phyloP scores from a whole-genome alignment of 2,329 filamentous ascomycete species.

The Rhynchosporium secalis region DNA sequence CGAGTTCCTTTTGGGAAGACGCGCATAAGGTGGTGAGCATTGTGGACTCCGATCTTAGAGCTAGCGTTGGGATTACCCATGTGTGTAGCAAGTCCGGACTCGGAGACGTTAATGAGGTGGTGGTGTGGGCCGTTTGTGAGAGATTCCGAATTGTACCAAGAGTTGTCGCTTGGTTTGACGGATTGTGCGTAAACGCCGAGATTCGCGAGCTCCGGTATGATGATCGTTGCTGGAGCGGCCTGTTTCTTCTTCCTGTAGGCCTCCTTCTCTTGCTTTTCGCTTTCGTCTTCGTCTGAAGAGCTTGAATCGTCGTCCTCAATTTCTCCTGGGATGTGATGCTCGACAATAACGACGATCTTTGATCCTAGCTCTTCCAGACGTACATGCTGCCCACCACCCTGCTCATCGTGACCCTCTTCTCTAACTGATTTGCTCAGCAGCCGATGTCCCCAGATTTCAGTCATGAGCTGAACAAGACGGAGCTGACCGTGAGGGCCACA shows the following conservation, averaged over 20 bases:
- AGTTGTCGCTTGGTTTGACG: conserved; percentile 65
- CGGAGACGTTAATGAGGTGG: conserved; percentile 69
- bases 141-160: conserved; percentile 57
- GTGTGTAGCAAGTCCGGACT: conserved; percentile 55
- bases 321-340: conserved; percentile 61
- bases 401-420: conserved; percentile 55
- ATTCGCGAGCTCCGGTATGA: conserved; percentile 64
- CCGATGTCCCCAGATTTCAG: conserved; percentile 60
- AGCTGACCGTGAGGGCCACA: conserved; percentile 59
- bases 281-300: conserved; percentile 46
- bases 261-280: conserved; percentile 49
- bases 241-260: conserved; percentile 57
- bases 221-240: conserved; percentile 47
- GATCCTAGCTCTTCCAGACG: conserved; percentile 58
- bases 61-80: conserved; percentile 46
- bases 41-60: conserved; percentile 57
- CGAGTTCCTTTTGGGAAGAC: conserved; percentile 69
- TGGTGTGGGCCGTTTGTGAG: conserved; percentile 56
- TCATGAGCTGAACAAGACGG: conserved; percentile 65
- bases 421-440: conserved; percentile 59
- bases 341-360: conserved; percentile 67
- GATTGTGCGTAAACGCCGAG: conserved; percentile 70
- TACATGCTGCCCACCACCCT: conserved; percentile 55
- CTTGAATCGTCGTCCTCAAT: conserved; percentile 43
- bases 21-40: conserved; percentile 66